A percentile compares a stretch with the other conserved stretches of the same genome.
Conservation (phyloP, 768 basidiomycete genomes). For the Pisolithus sp. region DNA sequence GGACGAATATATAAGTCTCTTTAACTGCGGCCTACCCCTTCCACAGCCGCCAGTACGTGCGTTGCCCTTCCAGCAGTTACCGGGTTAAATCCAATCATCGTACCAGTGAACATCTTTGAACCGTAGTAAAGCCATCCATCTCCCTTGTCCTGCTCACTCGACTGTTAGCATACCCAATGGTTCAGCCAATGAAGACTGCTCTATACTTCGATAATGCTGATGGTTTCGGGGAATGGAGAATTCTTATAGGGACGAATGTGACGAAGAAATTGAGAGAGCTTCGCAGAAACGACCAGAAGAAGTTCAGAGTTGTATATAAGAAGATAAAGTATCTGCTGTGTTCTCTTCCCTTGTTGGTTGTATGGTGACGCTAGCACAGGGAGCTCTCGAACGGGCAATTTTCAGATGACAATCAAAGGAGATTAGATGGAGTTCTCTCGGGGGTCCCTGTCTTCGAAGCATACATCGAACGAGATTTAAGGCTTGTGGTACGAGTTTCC, state of each 20-base stretch:
- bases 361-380: no score
- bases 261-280: constrained; percentile 43
- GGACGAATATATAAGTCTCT: no score
- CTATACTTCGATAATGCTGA: constrained; percentile 52
- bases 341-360: no score
- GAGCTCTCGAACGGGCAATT: no score
- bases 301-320: no score
- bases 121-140: background rate
- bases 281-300: constrained; percentile 37
- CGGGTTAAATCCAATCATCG: background rate
- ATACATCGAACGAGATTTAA: no score
- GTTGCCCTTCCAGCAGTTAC: constrained; percentile 1
- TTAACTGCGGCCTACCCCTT: no score
- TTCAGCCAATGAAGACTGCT: constrained; percentile 55
- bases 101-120: background rate
- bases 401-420: no score
- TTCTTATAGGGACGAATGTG: constrained; percentile 50
- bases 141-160: constrained; percentile 1
- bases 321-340: no score
- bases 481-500: no score
- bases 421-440: no score
- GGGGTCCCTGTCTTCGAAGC: no score
- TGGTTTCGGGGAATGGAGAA: constrained; percentile 60
- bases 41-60: constrained; percentile 12
- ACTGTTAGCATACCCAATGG: constrained; percentile 34